A percentile compares a stretch with the other conserved stretches of the same genome.
These are phyloP conservation scores for Cucurbita pepo DNA, from an alignment of 306 rosid species.

Conservation along the genomic window DNA sequence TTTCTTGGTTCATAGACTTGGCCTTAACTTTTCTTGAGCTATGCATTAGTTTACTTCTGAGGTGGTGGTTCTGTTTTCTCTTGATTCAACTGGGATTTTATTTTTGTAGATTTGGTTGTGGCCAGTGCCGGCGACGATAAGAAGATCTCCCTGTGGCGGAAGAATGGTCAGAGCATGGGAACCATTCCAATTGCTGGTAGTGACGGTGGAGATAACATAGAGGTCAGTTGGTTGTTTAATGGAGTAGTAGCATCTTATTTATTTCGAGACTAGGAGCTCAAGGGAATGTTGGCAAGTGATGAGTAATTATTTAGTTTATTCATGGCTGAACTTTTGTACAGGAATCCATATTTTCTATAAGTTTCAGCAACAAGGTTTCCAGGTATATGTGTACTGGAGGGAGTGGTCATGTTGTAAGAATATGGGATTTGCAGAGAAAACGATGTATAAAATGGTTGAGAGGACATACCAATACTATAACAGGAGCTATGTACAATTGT, in stretches of 20 bases:
- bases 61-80: background rate
- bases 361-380: constrained; percentile 94
- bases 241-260: background rate
- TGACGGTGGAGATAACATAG: constrained; percentile 70
- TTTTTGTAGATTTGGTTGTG: constrained; percentile 68
- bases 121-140: constrained; percentile 97
- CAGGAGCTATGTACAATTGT: constrained; percentile 87
- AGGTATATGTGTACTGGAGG: constrained; percentile 93
- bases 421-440: constrained; percentile 95
- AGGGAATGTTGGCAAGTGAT: background rate
- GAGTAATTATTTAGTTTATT: background rate
- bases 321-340: constrained; percentile 11
- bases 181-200: constrained; percentile 74
- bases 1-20: background rate
- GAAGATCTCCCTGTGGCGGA: constrained; percentile 81
- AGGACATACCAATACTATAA: constrained; percentile 75
- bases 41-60: background rate
- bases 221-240: constrained; percentile 24
- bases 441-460: constrained; percentile 90
- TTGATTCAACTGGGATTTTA: constrained; percentile 5
- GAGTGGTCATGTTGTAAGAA: constrained; percentile 84
- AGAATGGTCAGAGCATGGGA: constrained; percentile 90
- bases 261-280: background rate
- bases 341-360: constrained; percentile 75
- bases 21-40: background rate